Evolutionary conservation across 306 rosid genomes (phyloP).

Genomic region (Quercus cerris): DNA sequence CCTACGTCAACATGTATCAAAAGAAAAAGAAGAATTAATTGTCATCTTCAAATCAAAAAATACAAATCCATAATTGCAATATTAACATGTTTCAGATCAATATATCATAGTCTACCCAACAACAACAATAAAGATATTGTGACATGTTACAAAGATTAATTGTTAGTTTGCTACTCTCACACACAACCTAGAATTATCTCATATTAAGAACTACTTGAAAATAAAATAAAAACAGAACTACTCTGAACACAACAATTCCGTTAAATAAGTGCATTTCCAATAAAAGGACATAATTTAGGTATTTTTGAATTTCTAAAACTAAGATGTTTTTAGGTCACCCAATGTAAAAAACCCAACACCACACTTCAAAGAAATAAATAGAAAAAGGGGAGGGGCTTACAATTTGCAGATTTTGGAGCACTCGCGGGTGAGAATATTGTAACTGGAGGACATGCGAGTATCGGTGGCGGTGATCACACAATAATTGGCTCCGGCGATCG

Average conservation of each 20-base stretch:
- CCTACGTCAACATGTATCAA: slow-evolving; percentile 53
- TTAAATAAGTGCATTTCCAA: too few relatives aligned
- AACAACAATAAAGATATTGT: background rate
- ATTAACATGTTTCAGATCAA: slow-evolving; percentile 10
- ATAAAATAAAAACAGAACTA: background rate
- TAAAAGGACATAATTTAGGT: too few relatives aligned
- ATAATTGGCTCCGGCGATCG: slow-evolving; percentile 89
- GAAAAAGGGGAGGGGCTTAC: background rate
- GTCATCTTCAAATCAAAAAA: slow-evolving; percentile 20
- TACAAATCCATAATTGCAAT: background rate
- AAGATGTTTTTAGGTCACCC: too few relatives aligned
- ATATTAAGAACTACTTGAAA: background rate
- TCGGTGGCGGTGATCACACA: slow-evolving; percentile 79
- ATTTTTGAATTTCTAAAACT: too few relatives aligned
- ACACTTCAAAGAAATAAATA: too few relatives aligned
- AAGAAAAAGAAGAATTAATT: slow-evolving; percentile 15
- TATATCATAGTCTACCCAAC: background rate
- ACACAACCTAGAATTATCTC: background rate
- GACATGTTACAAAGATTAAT: background rate
- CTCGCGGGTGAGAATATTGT: slow-evolving; percentile 87
- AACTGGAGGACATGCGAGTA: slow-evolving; percentile 91
- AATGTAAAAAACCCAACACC: too few relatives aligned
- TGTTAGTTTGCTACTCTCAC: background rate
- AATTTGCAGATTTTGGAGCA: slow-evolving; percentile 72
- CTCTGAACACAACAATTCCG: too few relatives aligned